Base-by-base conservation (phyloP, 129 eudicot genomes). In the Ambrosia trifida region DNA sequence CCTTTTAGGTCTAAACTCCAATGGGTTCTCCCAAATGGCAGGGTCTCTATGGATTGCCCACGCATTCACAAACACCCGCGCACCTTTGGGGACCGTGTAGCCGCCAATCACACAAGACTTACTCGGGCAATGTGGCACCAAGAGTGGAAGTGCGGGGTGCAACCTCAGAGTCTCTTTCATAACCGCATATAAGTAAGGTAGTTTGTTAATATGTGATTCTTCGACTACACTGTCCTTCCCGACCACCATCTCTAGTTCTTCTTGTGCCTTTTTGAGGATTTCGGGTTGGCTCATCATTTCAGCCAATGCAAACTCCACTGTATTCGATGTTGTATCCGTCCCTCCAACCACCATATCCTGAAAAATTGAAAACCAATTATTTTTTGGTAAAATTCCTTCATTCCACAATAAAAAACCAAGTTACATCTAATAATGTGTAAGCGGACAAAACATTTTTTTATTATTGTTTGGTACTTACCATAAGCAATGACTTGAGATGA, bases 341-440 rank as follows among this genome's bases (percentile, higher is more conserved):
- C 95, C 95, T 2, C 90, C 95, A 1, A 72, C 73, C 36, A 88
- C 86, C 87, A 88, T 85, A 63, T 88, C 95, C 95, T 88, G 73
- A 3, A 50, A 1, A 40, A 4, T 4, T 9, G 28, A 24, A 24
- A 40, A 40, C 45, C 10, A n/a, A n/a, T n/a, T n/a, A n/a, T n/a
- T n/a, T n/a, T n/a, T n/a, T n/a, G n/a, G n/a, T n/a, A n/a, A n/a
- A n/a, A n/a, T n/a, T n/a, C n/a, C n/a, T n/a, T n/a, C n/a, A n/a
- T n/a, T n/a, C n/a, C n/a, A n/a, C n/a, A n/a, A n/a, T n/a, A n/a
- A n/a, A n/a, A n/a, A n/a, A n/a, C n/a, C n/a, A n/a, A n/a, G n/a
- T n/a, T n/a, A n/a, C n/a, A n/a, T n/a, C n/a, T n/a, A n/a, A n/a
- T n/a, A n/a, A n/a, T n/a, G n/a, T n/a, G n/a, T n/a, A n/a, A n/a